Evolutionary conservation across 108 stramenopile genomes (phyloP).

Genomic region (Parmales sp.): DNA sequence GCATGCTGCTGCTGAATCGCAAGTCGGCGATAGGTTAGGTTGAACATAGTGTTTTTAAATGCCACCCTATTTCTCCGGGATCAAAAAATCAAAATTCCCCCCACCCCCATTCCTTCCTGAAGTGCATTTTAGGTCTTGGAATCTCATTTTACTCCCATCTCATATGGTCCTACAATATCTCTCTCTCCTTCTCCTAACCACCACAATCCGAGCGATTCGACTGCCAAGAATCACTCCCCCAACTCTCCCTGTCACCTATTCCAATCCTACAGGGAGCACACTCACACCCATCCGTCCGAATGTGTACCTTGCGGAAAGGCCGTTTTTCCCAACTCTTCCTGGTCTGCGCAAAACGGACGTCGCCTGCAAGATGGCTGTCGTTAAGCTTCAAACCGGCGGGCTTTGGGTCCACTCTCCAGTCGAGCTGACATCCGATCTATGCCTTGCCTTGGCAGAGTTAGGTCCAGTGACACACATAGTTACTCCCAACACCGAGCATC

Average conservation of each 20-base stretch:
- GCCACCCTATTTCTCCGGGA: too few species aligned
- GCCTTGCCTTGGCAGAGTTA: constrained; percentile 10
- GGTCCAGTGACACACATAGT: constrained; percentile 21
- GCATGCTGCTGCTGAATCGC: too few species aligned
- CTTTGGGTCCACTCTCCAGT: constrained; percentile 28
- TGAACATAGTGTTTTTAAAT: too few species aligned
- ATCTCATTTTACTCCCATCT: too few species aligned
- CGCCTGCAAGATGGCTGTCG: constrained; percentile 18
- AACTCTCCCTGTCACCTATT: background rate
- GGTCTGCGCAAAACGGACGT: constrained; percentile 11
- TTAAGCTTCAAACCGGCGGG: constrained; percentile 4
- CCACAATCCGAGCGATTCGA: too few species aligned
- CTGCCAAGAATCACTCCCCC: too few species aligned
- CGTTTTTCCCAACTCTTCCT: background rate
- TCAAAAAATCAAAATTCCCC: too few species aligned
- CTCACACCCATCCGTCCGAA: background rate
- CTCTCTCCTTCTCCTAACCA: too few species aligned
- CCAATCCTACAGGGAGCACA: background rate
- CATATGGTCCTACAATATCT: too few species aligned
- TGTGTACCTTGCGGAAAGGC: background rate
- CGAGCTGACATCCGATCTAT: constrained; percentile 7
- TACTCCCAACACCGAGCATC: constrained; percentile 25
- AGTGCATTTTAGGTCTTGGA: too few species aligned
- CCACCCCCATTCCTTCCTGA: too few species aligned
- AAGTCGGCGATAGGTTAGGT: too few species aligned